These are phyloP conservation scores for Calocybe cyanea DNA, from an alignment of 768 basidiomycete species.

Conservation along the genomic window DNA sequence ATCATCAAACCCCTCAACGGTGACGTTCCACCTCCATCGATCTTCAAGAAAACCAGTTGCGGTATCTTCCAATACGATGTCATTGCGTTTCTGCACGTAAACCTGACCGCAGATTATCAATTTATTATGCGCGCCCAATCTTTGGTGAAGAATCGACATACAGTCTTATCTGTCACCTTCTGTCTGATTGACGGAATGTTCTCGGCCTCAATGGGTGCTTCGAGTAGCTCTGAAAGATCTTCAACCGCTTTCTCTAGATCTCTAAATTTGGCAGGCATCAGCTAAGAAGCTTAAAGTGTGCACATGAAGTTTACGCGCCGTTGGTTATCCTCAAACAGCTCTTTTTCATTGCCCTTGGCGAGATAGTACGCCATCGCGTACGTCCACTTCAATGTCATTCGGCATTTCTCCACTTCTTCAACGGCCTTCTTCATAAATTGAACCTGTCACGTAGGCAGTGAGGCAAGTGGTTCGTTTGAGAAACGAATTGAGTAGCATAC, in stretches of 20 bases:
- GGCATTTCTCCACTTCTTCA: slow-evolving; percentile 84
- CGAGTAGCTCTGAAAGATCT: slow-evolving; percentile 88
- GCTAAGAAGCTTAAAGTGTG: background rate
- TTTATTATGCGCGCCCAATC: background rate
- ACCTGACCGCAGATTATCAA: slow-evolving; percentile 37
- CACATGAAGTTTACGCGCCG: slow-evolving; percentile 44
- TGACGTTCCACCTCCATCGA: slow-evolving; percentile 77
- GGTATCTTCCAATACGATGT: slow-evolving; percentile 93
- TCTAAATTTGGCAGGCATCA: slow-evolving; percentile 32
- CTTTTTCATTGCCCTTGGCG: slow-evolving; percentile 85
- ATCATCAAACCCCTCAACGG: slow-evolving; percentile 68
- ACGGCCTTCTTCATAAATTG: slow-evolving; percentile 99
- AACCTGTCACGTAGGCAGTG: slow-evolving; percentile 21
- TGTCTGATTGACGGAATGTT: slow-evolving; percentile 78
- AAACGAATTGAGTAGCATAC: slow-evolving; percentile 20
- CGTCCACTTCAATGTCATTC: slow-evolving; percentile 98
- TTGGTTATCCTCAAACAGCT: slow-evolving; percentile 97
- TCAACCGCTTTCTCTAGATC: slow-evolving; percentile 96
- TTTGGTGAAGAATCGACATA: slow-evolving; percentile 31
- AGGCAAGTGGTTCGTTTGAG: background rate
- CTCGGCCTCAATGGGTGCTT: slow-evolving; percentile 86
- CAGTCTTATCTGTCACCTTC: slow-evolving; percentile 95
- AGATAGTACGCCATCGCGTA: slow-evolving; percentile 99
- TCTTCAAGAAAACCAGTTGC: slow-evolving; percentile 85
- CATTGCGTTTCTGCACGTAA: slow-evolving; percentile 96